Evolutionary conservation across 2,329 filamentous ascomycete genomes (phyloP).

Genomic region (Aspergillus sp.): DNA sequence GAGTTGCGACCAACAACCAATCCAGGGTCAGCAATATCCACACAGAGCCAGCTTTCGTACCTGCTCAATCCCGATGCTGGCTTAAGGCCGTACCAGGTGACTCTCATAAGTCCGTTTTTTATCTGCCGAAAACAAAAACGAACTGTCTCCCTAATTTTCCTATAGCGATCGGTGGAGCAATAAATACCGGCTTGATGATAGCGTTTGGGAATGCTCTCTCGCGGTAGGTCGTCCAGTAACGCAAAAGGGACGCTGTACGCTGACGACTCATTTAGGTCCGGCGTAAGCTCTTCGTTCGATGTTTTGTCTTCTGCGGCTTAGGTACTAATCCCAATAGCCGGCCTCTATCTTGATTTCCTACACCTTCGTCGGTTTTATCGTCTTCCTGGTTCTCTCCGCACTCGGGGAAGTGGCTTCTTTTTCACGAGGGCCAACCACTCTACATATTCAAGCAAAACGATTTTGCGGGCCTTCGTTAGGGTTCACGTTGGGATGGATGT

Average conservation of each 20-base stretch:
- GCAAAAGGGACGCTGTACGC: neutral
- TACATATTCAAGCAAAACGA: constrained; percentile 73
- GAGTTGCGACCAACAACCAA: neutral
- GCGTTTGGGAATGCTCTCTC: constrained; percentile 29
- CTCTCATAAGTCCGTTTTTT: constrained; percentile 24
- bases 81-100: constrained; percentile 16
- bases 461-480: constrained; percentile 79
- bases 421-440: constrained; percentile 72
- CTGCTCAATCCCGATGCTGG: constrained; percentile 7
- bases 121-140: neutral
- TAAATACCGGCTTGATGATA: constrained; percentile 33
- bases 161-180: constrained; percentile 32
- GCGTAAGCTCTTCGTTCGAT: constrained; percentile 19
- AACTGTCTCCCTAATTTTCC: neutral
- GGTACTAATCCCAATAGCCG: constrained; percentile 24
- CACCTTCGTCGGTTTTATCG: constrained; percentile 49
- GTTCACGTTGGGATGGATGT: constrained; percentile 73
- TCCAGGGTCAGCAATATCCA: neutral
- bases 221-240: constrained; percentile 19
- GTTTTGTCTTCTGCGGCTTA: neutral
- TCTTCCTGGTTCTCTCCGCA: constrained; percentile 74
- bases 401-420: constrained; percentile 81
- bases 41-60: neutral
- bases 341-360: constrained; percentile 39
- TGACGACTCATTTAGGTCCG: constrained; percentile 21